These are phyloP conservation scores for Pseudocercospora ulei DNA, from an alignment of 2,329 filamentous ascomycete species.

Conservation along the genomic window DNA sequence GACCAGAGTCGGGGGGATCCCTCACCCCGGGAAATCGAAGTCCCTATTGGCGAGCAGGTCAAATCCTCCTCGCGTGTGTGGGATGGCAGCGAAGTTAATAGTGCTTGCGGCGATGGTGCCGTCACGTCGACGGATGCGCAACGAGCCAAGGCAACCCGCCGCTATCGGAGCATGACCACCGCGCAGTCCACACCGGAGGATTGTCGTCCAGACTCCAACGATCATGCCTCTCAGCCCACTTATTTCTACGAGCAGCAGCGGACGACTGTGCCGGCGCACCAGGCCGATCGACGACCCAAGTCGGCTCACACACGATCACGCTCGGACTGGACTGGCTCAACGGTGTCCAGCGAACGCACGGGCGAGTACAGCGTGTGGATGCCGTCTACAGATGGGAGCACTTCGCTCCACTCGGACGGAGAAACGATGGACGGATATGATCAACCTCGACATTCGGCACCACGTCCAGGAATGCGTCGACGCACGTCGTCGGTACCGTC, in stretches of 20 bases:
- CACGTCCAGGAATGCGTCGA: slow-evolving; percentile 36
- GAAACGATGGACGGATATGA: slow-evolving; percentile 27
- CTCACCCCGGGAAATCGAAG: slow-evolving; percentile 46
- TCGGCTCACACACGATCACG: slow-evolving; percentile 23
- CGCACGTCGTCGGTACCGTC: slow-evolving; percentile 44
- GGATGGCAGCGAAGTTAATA: slow-evolving; percentile 36
- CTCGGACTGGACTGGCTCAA: slow-evolving; percentile 28
- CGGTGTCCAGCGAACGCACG: slow-evolving; percentile 32
- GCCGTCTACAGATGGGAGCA: slow-evolving; percentile 28
- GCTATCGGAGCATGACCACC: slow-evolving; percentile 22
- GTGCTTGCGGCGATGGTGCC: slow-evolving; percentile 20
- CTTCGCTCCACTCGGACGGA: slow-evolving; percentile 26
- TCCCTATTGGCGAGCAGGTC: slow-evolving; percentile 53
- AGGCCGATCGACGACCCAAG: slow-evolving; percentile 18
- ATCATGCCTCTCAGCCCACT: slow-evolving; percentile 21
- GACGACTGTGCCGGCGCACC: slow-evolving; percentile 11
- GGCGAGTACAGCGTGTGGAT: slow-evolving; percentile 43
- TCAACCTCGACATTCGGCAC: slow-evolving; percentile 11
- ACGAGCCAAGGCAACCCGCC: slow-evolving; percentile 23
- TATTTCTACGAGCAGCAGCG: slow-evolving; percentile 24
- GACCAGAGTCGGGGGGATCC: slow-evolving; percentile 22
- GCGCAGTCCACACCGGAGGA: slow-evolving; percentile 14
- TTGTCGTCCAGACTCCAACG: slow-evolving; percentile 14
- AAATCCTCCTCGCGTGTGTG: slow-evolving; percentile 42
- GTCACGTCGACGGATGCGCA: slow-evolving; percentile 14